phyloP scores from a whole-genome alignment of 1,139 yeast genomes.

The Blastobotrys ciferrii region DNA sequence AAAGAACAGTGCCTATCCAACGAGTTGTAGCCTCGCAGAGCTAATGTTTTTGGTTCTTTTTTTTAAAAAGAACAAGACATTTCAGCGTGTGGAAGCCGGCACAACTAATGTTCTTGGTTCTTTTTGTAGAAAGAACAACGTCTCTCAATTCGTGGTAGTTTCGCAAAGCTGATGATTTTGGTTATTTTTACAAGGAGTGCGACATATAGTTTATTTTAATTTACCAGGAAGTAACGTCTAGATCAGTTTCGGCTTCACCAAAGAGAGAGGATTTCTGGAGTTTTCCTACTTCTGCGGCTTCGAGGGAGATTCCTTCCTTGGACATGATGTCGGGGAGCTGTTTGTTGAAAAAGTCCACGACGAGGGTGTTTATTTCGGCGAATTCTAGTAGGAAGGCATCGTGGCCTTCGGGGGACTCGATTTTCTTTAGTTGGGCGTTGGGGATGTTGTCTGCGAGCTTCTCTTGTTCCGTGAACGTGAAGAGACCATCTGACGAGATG shows the following conservation, averaged over 20 bases:
- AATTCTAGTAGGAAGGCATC: slow-evolving; percentile 94
- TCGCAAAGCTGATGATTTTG: no score
- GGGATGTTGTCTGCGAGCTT: slow-evolving; percentile 75
- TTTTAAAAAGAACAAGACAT: no score
- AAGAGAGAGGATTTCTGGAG: slow-evolving; percentile 69
- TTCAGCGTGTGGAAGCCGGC: no score
- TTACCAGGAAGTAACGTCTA: slow-evolving; percentile 84
- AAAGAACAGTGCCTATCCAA: no score
- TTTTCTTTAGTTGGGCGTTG: slow-evolving; percentile 60
- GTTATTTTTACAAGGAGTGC: no score
- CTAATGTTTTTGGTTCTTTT: no score
- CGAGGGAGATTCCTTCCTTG: slow-evolving; percentile 48
- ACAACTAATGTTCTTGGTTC: no score
- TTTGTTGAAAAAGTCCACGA: slow-evolving; percentile 60
- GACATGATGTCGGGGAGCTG: slow-evolving; percentile 58
- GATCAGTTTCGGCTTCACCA: slow-evolving; percentile 75
- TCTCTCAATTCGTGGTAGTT: no score
- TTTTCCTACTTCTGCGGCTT: slow-evolving; percentile 49
- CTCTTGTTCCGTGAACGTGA: slow-evolving; percentile 89
- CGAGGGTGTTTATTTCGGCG: slow-evolving; percentile 69
- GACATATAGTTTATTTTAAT: no score
- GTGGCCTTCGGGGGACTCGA: slow-evolving; percentile 95
- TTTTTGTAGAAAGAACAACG: no score
- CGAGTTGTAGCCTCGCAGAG: no score
- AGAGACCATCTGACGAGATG: slow-evolving; percentile 86